Percentiles rank a stretch among this genome's conserved stretches.
Evolutionary conservation across 2,329 filamentous ascomycete species (phyloP).

Genomic region (Colletotrichum sp.): DNA sequence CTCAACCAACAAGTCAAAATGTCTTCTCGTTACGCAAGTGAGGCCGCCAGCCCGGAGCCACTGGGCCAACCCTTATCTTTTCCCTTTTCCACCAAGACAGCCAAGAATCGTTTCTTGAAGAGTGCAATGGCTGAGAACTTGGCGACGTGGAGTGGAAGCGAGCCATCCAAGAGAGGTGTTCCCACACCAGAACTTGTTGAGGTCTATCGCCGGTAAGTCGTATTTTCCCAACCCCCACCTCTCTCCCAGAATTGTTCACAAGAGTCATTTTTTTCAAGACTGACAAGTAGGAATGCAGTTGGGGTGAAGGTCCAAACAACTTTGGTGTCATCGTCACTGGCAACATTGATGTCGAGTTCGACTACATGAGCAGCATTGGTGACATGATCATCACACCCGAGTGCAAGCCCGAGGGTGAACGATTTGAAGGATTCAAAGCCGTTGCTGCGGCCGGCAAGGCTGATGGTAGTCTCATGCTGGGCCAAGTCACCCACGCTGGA

Average conservation of each 20-base stretch:
- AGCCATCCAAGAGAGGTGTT: conserved; percentile 52
- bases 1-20: neutral
- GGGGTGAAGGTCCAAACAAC: conserved; percentile 57
- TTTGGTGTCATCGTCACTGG: conserved; percentile 65
- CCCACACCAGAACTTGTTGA: conserved; percentile 49
- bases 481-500: conserved; percentile 68
- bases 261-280: neutral
- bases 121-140: conserved; percentile 71
- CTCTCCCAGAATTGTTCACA: neutral
- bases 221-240: neutral
- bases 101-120: conserved; percentile 71
- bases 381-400: conserved; percentile 64
- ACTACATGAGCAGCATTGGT: conserved; percentile 60
- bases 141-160: conserved; percentile 62
- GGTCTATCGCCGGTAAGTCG: conserved; percentile 52
- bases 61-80: conserved; percentile 53
- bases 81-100: conserved; percentile 56
- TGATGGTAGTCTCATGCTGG: conserved; percentile 64
- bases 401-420: conserved; percentile 54
- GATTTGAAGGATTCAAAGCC: conserved; percentile 66
- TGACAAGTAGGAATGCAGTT: conserved; percentile 30
- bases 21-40: neutral
- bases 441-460: conserved; percentile 60
- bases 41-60: conserved; percentile 4
- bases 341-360: conserved; percentile 69